A percentile compares a stretch with the other conserved stretches of the same genome.
Evolutionary conservation across 164 flowering plant species (phyloP).

Genomic region (Tetracentron sinense): DNA sequence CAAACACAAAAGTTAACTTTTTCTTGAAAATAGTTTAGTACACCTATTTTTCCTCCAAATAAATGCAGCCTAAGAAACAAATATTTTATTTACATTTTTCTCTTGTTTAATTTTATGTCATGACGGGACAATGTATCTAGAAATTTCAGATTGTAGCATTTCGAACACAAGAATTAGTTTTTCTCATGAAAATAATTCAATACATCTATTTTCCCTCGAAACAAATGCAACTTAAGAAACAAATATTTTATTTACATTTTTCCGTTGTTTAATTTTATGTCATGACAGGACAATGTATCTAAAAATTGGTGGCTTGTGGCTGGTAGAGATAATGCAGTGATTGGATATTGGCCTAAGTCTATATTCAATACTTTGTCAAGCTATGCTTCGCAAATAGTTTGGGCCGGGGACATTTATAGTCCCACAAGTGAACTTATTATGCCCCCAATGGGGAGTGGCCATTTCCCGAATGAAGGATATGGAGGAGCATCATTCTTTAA

Average conservation of each 20-base stretch:
- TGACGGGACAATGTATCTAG: neutral
- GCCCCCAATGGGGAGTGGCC: constrained; percentile 2
- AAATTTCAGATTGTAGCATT: too few relatives aligned
- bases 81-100: too few relatives aligned
- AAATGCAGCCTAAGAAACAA: too few relatives aligned
- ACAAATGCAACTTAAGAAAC: too few relatives aligned
- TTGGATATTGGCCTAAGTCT: constrained; percentile 3
- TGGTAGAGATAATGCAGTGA: neutral
- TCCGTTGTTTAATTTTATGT: neutral
- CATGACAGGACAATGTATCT: neutral
- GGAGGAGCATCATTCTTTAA: neutral
- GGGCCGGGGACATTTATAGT: neutral
- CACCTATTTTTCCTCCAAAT: too few relatives aligned
- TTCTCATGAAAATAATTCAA: too few relatives aligned
- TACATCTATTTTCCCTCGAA: too few relatives aligned
- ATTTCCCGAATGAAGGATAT: neutral
- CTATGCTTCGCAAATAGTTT: neutral
- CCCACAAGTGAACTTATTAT: neutral
- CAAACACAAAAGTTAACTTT: too few relatives aligned
- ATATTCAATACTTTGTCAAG: neutral
- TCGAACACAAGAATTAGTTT: too few relatives aligned
- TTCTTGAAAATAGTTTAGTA: too few relatives aligned
- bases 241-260: too few relatives aligned
- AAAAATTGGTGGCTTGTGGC: neutral
- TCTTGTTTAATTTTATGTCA: neutral